Percentiles rank a stretch among this genome's conserved stretches.
These are phyloP conservation scores for Xylariales sp. DNA, from an alignment of 2,329 filamentous ascomycete species.

Conservation along the genomic window DNA sequence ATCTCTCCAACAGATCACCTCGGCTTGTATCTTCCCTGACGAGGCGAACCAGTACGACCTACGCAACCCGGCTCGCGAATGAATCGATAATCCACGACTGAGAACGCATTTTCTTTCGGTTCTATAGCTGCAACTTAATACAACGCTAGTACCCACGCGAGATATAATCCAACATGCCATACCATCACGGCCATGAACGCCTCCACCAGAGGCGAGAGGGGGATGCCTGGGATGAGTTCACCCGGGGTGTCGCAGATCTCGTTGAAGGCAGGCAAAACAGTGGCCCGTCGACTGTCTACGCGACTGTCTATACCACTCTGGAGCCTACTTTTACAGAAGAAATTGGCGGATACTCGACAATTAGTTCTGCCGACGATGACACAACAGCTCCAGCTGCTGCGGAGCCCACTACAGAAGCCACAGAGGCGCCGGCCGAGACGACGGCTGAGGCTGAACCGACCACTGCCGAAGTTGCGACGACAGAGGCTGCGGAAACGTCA, in stretches of 20 bases:
- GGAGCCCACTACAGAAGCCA: no score
- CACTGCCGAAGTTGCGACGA: slow-evolving; percentile 7
- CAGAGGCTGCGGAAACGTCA: slow-evolving; percentile 11
- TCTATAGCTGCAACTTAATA: slow-evolving; percentile 8
- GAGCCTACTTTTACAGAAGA: slow-evolving; percentile 35
- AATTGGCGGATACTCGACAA: slow-evolving; percentile 37
- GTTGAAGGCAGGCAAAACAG: slow-evolving; percentile 13
- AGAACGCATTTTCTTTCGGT: not conserved
- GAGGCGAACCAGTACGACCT: not conserved
- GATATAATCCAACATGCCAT: slow-evolving; percentile 15
- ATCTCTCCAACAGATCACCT: not conserved
- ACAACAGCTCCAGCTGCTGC: no score
- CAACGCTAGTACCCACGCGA: slow-evolving; percentile 9
- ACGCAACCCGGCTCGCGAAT: not conserved
- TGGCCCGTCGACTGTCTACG: slow-evolving; percentile 25
- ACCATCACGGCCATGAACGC: slow-evolving; percentile 19
- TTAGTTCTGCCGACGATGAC: slow-evolving; percentile 22
- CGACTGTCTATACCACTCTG: slow-evolving; percentile 38
- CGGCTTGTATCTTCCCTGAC: not conserved
- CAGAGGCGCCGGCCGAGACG: slow-evolving; percentile 4
- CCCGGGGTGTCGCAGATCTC: slow-evolving; percentile 24
- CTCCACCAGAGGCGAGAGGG: slow-evolving; percentile 17
- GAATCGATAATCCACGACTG: slow-evolving; percentile 1
- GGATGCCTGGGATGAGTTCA: slow-evolving; percentile 19
- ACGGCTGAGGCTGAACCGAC: slow-evolving; percentile 1